A percentile compares a stretch with the other conserved stretches of the same genome.
These are phyloP conservation scores for Penicillium desertorum DNA, from an alignment of 495 filamentous ascomycete species.

Conservation along the genomic window DNA sequence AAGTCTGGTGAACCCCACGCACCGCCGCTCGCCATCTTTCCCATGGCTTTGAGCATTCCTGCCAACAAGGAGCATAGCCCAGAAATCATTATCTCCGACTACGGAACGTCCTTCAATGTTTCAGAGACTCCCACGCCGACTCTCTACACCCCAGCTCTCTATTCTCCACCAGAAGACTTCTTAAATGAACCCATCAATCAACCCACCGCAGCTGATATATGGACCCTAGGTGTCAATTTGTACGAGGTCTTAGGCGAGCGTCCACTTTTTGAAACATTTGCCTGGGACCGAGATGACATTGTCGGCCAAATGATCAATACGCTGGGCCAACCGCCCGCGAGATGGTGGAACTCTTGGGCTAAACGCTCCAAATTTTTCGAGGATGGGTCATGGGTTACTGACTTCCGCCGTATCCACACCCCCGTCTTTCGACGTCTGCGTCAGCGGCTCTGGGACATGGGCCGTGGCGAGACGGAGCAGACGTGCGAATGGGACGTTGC, in stretches of 20 bases:
- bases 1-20: constrained; percentile 24
- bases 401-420: constrained; percentile 26
- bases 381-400: constrained; percentile 27
- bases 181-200: constrained; percentile 26
- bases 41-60: constrained; percentile 21
- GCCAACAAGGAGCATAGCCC: constrained; percentile 25
- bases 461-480: constrained; percentile 29
- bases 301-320: constrained; percentile 30
- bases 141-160: constrained; percentile 27
- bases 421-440: constrained; percentile 25
- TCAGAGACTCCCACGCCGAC: constrained; percentile 21
- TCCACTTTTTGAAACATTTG: constrained; percentile 33
- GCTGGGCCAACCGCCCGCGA: constrained; percentile 25
- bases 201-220: constrained; percentile 32
- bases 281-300: constrained; percentile 29
- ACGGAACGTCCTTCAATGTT: constrained; percentile 26
- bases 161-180: constrained; percentile 29
- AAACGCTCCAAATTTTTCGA: constrained; percentile 26
- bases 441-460: constrained; percentile 34
- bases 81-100: constrained; percentile 28
- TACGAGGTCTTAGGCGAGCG: constrained; percentile 33
- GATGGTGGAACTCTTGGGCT: constrained; percentile 31
- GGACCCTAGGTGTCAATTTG: constrained; percentile 31
- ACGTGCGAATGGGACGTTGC: constrained; percentile 33
- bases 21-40: constrained; percentile 23